A percentile compares a stretch with the other conserved stretches of the same genome.
phyloP scores from a whole-genome alignment of 257 asterid genomes.

The Petunia secreta region DNA sequence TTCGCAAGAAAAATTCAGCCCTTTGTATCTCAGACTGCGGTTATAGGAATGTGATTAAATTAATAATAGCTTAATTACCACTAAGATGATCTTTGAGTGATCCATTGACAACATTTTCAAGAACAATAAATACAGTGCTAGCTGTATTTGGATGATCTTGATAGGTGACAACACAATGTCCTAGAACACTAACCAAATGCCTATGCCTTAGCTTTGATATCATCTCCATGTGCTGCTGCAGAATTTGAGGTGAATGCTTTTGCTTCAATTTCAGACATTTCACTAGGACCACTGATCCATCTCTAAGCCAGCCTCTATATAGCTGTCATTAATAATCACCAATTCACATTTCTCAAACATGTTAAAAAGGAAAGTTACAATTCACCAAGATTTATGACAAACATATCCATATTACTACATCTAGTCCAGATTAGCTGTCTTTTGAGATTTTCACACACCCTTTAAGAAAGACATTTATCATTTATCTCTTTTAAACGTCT shows the following conservation, averaged over 20 bases:
- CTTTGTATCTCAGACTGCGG: background rate
- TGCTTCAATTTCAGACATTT: slow-evolving; percentile 87
- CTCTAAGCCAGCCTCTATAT: slow-evolving; percentile 82
- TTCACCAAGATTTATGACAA: background rate
- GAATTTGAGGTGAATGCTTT: slow-evolving; percentile 78
- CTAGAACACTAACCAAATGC: slow-evolving; percentile 86
- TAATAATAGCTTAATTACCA: slow-evolving; percentile 44
- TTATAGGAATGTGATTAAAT: background rate
- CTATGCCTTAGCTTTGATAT: slow-evolving; percentile 91
- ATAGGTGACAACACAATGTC: slow-evolving; percentile 87
- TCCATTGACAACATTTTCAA: slow-evolving; percentile 73
- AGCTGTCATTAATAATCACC: slow-evolving; percentile 44
- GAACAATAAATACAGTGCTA: slow-evolving; percentile 76
- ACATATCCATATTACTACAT: background rate
- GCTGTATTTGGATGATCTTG: slow-evolving; percentile 88
- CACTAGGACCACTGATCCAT: slow-evolving; percentile 81
- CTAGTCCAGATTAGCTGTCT: background rate
- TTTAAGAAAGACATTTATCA: background rate
- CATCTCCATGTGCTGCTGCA: slow-evolving; percentile 92
- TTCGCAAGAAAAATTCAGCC: slow-evolving; percentile 10
- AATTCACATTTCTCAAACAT: slow-evolving; percentile 7
- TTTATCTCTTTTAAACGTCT: background rate
- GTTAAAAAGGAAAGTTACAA: background rate
- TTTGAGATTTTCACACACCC: background rate
- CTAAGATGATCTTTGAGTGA: slow-evolving; percentile 74